A percentile compares a stretch with the other conserved stretches of the same genome.
These are phyloP conservation scores for Sequoia sempervirens DNA, from an alignment of 75 land plant species.

Conservation along the genomic window DNA sequence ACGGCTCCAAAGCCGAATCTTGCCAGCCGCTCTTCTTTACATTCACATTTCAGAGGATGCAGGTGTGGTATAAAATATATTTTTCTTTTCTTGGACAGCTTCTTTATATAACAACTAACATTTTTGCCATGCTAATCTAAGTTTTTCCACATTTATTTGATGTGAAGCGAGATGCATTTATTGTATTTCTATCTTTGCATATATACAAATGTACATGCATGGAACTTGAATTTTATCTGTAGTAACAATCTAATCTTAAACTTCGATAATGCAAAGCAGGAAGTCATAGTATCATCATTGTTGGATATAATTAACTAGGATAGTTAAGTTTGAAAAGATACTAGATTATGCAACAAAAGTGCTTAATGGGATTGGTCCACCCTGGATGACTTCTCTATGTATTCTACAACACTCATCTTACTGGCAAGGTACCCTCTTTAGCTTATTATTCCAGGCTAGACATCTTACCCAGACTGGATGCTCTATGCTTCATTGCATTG, in stretches of 20 bases:
- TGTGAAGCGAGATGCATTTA: neutral
- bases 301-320: neutral
- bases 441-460: neutral
- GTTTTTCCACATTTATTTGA: neutral
- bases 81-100: neutral
- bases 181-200: neutral
- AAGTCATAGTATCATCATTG: neutral
- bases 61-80: constrained; percentile 10
- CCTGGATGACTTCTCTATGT: neutral
- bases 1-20: constrained; percentile 20
- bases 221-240: neutral
- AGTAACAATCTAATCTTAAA: neutral
- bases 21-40: constrained; percentile 14
- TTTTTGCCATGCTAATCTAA: neutral
- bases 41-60: constrained; percentile 24
- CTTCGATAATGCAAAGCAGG: neutral
- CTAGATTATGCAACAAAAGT: neutral
- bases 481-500: neutral
- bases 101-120: no score
- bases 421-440: neutral
- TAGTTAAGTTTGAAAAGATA: neutral
- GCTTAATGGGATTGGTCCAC: neutral
- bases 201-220: neutral
- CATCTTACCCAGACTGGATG: neutral
- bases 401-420: neutral